Conservation (phyloP, 2,329 filamentous ascomycete genomes). For the Colletotrichum shisoi region DNA sequence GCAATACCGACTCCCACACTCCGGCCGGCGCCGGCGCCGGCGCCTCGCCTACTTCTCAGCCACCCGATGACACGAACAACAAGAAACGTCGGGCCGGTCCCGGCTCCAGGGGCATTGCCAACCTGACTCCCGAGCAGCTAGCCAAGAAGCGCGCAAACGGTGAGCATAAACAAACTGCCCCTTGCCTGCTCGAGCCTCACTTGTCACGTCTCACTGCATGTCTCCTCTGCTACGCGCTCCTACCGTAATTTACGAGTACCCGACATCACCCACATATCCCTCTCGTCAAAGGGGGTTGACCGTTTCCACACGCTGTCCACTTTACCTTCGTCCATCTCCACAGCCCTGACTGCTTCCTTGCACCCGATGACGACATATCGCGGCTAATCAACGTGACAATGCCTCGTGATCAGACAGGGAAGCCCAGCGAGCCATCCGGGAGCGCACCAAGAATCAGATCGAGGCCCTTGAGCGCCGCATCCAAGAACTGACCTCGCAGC, state of each 20-base stretch:
- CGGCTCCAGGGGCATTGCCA: constrained; percentile 62
- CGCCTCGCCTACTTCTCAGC: constrained; percentile 29
- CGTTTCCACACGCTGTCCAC: not conserved
- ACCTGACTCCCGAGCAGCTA: constrained; percentile 77
- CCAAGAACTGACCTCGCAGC: constrained; percentile 76
- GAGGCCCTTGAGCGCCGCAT: constrained; percentile 77
- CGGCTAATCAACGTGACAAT: constrained; percentile 19
- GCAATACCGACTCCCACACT: constrained; percentile 22
- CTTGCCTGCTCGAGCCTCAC: not conserved
- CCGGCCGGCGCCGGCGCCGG: constrained; percentile 13
- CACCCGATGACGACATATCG: constrained; percentile 14
- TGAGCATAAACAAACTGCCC: constrained; percentile 46
- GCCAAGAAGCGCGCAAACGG: constrained; percentile 70
- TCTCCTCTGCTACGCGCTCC: not conserved
- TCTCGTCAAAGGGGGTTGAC: not conserved
- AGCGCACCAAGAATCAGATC: constrained; percentile 82
- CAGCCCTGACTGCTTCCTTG: not conserved
- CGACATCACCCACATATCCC: not conserved
- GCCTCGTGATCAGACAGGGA: constrained; percentile 70
- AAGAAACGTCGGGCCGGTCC: constrained; percentile 59
- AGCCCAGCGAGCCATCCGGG: constrained; percentile 83
- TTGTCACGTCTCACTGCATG: constrained; percentile 43
- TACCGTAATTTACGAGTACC: not conserved
- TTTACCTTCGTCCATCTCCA: not conserved
- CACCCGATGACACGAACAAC: constrained; percentile 35